Conservation (phyloP, 768 basidiomycete species). For the Pulveroboletus ravenelii region DNA sequence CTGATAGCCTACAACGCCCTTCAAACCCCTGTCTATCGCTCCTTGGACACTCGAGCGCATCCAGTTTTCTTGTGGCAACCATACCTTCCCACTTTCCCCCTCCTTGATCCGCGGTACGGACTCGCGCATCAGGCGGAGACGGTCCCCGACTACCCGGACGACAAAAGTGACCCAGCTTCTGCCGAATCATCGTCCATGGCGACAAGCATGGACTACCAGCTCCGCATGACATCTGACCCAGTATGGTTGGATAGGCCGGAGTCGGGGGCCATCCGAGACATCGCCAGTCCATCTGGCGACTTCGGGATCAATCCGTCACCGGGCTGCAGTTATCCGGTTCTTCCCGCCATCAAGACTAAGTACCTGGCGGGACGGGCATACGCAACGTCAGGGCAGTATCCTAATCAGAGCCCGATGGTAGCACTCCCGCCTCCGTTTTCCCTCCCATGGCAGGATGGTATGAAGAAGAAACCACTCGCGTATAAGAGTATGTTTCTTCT, state of each 20-base stretch:
- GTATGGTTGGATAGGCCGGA: constrained; percentile 1
- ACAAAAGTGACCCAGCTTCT: constrained; percentile 26
- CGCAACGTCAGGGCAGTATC: constrained; percentile 9
- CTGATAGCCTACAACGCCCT: constrained; percentile 17
- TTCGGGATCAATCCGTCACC: constrained; percentile 11
- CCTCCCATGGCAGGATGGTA: constrained; percentile 13
- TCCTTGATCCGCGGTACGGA: constrained; percentile 16
- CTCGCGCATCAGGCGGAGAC: constrained; percentile 5
- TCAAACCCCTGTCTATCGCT: constrained; percentile 19
- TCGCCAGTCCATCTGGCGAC: constrained; percentile 8
- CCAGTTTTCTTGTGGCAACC: constrained; percentile 24
- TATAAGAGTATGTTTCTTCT: constrained; percentile 26
- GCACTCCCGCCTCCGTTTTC: background rate
- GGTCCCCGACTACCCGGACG: constrained; percentile 19
- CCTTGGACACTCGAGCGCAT: constrained; percentile 10
- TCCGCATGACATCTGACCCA: constrained; percentile 5
- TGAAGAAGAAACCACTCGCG: constrained; percentile 19
- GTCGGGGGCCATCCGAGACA: background rate
- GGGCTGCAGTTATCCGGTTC: constrained; percentile 9
- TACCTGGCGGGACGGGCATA: constrained; percentile 1
- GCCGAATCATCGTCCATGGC: constrained; percentile 16
- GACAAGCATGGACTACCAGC: constrained; percentile 10
- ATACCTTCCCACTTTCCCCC: constrained; percentile 26
- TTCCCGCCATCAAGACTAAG: constrained; percentile 13
- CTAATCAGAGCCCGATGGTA: background rate